Evolutionary conservation across 768 basidiomycete genomes (phyloP), one percentile per base, ranked within the genome.

Genomic region (Pisolithus microcarpus): DNA sequence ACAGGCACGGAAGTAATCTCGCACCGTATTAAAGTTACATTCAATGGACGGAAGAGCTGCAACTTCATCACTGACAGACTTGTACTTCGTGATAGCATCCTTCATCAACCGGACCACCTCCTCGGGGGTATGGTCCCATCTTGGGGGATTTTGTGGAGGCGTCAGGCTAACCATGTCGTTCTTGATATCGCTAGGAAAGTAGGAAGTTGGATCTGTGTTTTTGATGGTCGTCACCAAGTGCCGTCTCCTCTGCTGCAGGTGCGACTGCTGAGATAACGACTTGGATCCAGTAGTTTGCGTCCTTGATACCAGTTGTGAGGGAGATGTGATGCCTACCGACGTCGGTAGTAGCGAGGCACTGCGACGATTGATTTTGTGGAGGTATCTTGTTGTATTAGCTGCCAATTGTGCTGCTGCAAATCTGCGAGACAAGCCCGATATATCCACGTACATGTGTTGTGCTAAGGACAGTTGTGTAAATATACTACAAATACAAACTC

Each of bases 1-100:
- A 7, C 10, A 57, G 53, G 18, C 38, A 34, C 15, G 34, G 13
- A 38, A 50, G 46, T 40, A 5, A 23, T 43, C 16, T 67, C 81
- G 61, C 56, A 87, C 88, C 37, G 84, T 81, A 53, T 81, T 72
- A 56, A 86, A 90, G 55, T 72, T 81, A 61, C 80, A 81, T 43
- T 81, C 75, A 51, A 78, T 72, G 7, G 74, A 66, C 30, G 76
- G 65, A 31, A 88, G 72, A 36, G 76, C 72, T 39, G 76, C 86
- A 50, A 91, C 67, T 53, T 71, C 73, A 66, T 89, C 84, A 57
- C 74, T 73, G 28, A 76, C 61, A 13, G 68, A 70, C 43, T 78
- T 78, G 64, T 83, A 75, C 47, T 73, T 70, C 11, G 73, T 75
- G 55, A 90, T 82, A 28, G 76, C 70, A 46, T 79, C 72, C 49